A percentile compares a stretch with the other conserved stretches of the same genome.
These are phyloP conservation scores for Dictyostelium citrinum DNA, from an alignment of 78 protist genomes.

Conservation along the genomic window DNA sequence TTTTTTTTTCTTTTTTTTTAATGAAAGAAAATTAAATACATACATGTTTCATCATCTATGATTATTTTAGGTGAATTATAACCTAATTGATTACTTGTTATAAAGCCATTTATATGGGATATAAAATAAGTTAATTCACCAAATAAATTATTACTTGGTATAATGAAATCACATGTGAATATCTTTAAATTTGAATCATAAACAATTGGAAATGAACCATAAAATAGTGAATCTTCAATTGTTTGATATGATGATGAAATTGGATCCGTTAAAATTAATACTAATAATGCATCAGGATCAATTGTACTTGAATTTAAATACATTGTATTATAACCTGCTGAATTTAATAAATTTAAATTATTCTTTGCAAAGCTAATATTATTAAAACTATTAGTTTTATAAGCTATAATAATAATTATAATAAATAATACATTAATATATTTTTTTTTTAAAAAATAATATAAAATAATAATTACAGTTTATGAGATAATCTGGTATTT, in stretches of 20 bases:
- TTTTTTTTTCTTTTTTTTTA: no score
- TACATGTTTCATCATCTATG: background rate
- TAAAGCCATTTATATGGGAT: background rate
- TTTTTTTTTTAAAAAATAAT: background rate
- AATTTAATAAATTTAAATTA: background rate
- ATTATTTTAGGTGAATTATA: background rate
- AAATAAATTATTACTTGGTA: background rate
- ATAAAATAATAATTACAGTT: background rate
- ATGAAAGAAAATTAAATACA: no score
- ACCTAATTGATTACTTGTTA: background rate
- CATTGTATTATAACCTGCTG: background rate
- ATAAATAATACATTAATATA: background rate
- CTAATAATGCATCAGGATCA: background rate
- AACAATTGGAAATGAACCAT: background rate
- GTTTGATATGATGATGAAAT: background rate
- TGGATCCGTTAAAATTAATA: background rate
- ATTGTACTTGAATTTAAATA: background rate
- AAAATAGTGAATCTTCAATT: background rate
- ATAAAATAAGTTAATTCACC: background rate
- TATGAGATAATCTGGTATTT: background rate
- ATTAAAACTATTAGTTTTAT: background rate
- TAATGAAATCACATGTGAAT: background rate
- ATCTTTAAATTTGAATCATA: background rate
- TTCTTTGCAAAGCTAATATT: background rate
- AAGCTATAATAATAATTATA: background rate